Base-by-base conservation (phyloP, 1,284 basidiomycete species). In the Kwoniella shivajii region DNA sequence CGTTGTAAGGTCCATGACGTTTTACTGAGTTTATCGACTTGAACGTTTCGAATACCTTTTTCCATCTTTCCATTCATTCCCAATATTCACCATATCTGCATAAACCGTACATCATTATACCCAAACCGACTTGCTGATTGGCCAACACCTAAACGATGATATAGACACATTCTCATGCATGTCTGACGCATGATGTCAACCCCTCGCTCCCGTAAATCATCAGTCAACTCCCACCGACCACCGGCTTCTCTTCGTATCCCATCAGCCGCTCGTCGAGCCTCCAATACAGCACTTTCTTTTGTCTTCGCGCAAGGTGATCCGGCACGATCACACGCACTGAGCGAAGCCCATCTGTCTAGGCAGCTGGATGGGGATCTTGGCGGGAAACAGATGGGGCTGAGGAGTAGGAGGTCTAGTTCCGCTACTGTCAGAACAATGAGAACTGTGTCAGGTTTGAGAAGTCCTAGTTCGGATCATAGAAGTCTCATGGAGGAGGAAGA, bases 361-460 rank as follows among this genome's bases (percentile, higher is more conserved):
- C 73, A 75, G 55, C 65, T 76, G 4, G 73, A 76, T 59, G 64
- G 67, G 13, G 71, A 73, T 61, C 52, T 61, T 16, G 72, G 72
- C 4, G 74, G 74, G 16, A 60, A 65, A 31, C 62, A 66, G 34
- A 72, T 76, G 60, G 71, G 73, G 1, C 50, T 76, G 46, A 59
- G 74, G n/a, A 73, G 69, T 44, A 54, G 74, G 14, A 31, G 69
- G 18, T 66, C 65, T 10, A 68, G 65, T 31, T 65, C 50, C 10
- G 71, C 69, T 37, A 76, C 74, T 4, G 48, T 74, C 1, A 52
- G 59, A 29, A 71, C 65, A 0, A 34, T 63, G 9, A 54, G 63
- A 37, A 70, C 61, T 11, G 38, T 37, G 4, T 62, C 65, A 20
- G 61, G 63, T 2, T 26, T 57, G 39, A 38, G 50, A 14, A 58